Evolutionary conservation across 148 eudicot genomes (phyloP).

Genomic region (Drosera capensis): DNA sequence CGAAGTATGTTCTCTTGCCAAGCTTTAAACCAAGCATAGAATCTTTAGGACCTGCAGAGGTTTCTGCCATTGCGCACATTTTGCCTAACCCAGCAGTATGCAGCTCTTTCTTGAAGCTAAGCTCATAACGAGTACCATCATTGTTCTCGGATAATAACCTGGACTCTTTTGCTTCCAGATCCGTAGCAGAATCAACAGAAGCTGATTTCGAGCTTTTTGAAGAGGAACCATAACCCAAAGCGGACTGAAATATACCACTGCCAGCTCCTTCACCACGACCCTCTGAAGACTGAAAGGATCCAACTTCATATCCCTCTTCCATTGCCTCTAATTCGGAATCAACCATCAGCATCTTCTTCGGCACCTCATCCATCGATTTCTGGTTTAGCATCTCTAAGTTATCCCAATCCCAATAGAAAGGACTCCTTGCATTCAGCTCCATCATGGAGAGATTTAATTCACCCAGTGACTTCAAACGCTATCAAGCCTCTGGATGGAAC

Average conservation of each 20-base stretch:
- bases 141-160: constrained; percentile 22
- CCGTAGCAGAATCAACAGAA: constrained; percentile 52
- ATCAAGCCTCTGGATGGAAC: too few species aligned
- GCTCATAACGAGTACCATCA: constrained; percentile 31
- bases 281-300: constrained; percentile 57
- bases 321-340: constrained; percentile 53
- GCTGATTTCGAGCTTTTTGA: constrained; percentile 69
- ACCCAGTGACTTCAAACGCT: too few species aligned
- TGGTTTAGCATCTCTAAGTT: constrained; percentile 44
- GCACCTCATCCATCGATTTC: constrained; percentile 36
- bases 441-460: constrained; percentile 30
- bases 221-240: constrained; percentile 51
- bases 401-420: constrained; percentile 73
- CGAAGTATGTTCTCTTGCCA: constrained; percentile 70
- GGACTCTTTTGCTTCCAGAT: constrained; percentile 27
- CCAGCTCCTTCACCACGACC: constrained; percentile 17
- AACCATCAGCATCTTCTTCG: constrained; percentile 35
- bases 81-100: constrained; percentile 20
- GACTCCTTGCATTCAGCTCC: constrained; percentile 65
- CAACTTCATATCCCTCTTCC: constrained; percentile 51
- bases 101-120: constrained; percentile 24
- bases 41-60: constrained; percentile 64
- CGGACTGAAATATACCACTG: constrained; percentile 41
- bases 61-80: constrained; percentile 31
- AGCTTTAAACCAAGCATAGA: constrained; percentile 73